Conservation (phyloP, 306 rosid genomes). For the Ceratonia siliqua region DNA sequence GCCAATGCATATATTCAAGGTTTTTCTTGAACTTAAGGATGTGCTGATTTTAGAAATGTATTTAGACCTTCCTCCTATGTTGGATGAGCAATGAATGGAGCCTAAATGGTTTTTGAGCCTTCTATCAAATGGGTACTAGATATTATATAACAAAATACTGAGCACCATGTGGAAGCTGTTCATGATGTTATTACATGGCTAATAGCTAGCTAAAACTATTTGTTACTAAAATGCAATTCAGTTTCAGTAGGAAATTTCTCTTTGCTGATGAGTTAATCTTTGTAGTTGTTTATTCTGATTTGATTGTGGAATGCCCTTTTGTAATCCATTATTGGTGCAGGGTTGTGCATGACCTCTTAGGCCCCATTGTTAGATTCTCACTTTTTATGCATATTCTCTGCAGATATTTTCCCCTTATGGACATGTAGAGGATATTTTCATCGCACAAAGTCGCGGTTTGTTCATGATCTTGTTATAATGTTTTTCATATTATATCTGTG, state of each 20-base stretch:
- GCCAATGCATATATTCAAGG: constrained; percentile 16
- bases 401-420: constrained; percentile 92
- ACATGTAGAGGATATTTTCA: constrained; percentile 65
- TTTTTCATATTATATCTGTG: constrained; percentile 16
- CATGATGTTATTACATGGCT: constrained; percentile 21
- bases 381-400: constrained; percentile 35
- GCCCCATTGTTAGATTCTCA: constrained; percentile 27
- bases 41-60: constrained; percentile 26
- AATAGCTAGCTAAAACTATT: constrained; percentile 14
- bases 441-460: constrained; percentile 67
- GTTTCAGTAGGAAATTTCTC: constrained; percentile 6
- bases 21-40: constrained; percentile 29
- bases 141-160: constrained; percentile 1
- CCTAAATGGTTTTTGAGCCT: not conserved
- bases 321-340: constrained; percentile 3
- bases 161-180: constrained; percentile 22
- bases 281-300: constrained; percentile 21
- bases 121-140: constrained; percentile 4
- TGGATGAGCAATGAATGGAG: constrained; percentile 13
- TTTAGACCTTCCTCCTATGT: constrained; percentile 22
- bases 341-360: constrained; percentile 27
- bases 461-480: constrained; percentile 35
- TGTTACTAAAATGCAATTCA: constrained; percentile 1
- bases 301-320: constrained; percentile 33
- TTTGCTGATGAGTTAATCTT: constrained; percentile 25